A percentile compares a stretch with the other conserved stretches of the same genome.
Evolutionary conservation across 2,329 filamentous ascomycete species (phyloP).

Genomic region (Arthrobotrys entomopaga): DNA sequence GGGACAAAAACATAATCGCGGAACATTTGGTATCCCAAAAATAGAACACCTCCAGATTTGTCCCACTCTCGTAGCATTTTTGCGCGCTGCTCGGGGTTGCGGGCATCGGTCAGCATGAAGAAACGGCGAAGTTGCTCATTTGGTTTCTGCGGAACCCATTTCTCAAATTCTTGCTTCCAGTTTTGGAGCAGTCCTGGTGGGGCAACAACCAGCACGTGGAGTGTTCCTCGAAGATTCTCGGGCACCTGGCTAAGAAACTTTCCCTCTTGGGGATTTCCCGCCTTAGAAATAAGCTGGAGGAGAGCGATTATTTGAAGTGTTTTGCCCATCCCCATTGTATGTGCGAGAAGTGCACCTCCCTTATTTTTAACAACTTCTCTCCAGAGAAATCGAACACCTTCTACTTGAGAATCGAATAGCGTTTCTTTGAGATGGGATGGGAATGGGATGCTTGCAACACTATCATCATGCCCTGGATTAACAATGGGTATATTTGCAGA

Average conservation of each 20-base stretch:
- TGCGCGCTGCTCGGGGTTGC: not conserved
- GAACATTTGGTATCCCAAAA: conserved; percentile 40
- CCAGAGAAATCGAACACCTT: conserved; percentile 89
- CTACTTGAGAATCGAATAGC: conserved; percentile 68
- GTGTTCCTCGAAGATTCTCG: conserved; percentile 68
- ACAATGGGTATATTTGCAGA: conserved; percentile 1
- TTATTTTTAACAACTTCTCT: conserved; percentile 72
- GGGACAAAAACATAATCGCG: conserved; percentile 14
- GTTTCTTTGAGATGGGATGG: conserved; percentile 3
- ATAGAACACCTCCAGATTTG: conserved; percentile 56
- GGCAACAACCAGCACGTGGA: conserved; percentile 76
- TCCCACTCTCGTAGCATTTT: conserved; percentile 19
- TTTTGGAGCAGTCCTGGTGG: conserved; percentile 80
- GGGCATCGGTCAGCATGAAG: conserved; percentile 11
- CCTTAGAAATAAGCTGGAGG: conserved; percentile 63
- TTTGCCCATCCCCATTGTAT: conserved; percentile 86
- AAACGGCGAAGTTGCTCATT: conserved; percentile 61
- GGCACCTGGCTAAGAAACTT: conserved; percentile 75
- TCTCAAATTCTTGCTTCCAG: conserved; percentile 69
- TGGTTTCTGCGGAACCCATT: conserved; percentile 71
- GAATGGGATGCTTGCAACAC: not conserved
- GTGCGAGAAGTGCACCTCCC: conserved; percentile 58
- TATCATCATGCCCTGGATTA: conserved; percentile 2
- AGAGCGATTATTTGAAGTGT: conserved; percentile 76
- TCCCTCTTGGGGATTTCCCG: conserved; percentile 62